Evolutionary conservation across 2,329 filamentous ascomycete genomes (phyloP).

Genomic region (Chalaropsis thielavioides): DNA sequence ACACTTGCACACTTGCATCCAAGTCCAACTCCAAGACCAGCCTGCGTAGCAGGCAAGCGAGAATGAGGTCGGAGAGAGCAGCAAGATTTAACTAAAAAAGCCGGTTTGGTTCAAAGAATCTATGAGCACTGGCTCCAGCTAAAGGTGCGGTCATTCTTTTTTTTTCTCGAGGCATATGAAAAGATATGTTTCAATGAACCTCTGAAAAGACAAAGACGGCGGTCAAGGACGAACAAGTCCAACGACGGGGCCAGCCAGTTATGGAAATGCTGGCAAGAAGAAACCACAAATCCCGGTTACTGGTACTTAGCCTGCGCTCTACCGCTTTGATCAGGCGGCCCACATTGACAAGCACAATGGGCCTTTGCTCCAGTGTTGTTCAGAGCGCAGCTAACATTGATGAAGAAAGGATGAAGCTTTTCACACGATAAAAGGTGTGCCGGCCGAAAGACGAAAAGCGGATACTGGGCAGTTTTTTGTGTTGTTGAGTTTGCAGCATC

Average conservation of each 20-base stretch:
- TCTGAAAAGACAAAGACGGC: not conserved
- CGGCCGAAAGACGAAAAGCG: not conserved
- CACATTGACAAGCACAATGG: not conserved
- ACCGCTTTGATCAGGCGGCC: not conserved
- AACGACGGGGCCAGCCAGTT: not conserved
- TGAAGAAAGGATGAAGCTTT: not conserved
- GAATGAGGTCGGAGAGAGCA: not conserved
- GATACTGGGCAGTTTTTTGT: not conserved
- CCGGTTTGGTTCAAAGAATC: not conserved
- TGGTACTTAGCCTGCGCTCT: not conserved
- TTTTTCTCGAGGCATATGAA: not conserved
- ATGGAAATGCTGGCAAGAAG: not conserved
- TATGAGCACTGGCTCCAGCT: not conserved
- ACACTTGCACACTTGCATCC: too few relatives aligned
- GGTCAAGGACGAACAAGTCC: not conserved
- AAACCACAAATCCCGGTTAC: slow-evolving; percentile 1
- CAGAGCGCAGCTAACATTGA: not conserved
- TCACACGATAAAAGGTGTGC: not conserved
- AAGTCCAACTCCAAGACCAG: not conserved
- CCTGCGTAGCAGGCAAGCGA: not conserved
- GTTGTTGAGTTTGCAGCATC: not conserved
- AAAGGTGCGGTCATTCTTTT: not conserved
- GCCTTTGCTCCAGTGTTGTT: not conserved
- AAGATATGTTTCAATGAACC: not conserved
- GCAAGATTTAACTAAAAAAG: not conserved